Evolutionary conservation across 345 rosid species (phyloP), one percentile per base, ranked within the genome.

Genomic region (Boechera retrofracta): DNA sequence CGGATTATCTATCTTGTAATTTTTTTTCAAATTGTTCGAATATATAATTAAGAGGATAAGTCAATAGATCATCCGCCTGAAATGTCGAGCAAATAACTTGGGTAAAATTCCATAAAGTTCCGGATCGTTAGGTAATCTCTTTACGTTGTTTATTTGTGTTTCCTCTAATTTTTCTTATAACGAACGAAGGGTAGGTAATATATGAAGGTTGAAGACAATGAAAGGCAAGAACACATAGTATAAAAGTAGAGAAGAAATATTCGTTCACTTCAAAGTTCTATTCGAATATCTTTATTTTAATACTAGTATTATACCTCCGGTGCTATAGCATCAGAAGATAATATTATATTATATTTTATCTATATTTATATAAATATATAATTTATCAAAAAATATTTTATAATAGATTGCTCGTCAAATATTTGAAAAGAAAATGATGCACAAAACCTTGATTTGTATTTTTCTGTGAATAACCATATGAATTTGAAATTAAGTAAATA

Each of bases 1-100:
- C 60, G 4, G 68, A 61, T 72, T 72, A 24, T 58, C 36, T 57
- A 9, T 16, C 0, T 9, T 32, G 8, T 31, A 12, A 1, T 39
- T 21, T 12, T 39, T 39, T 21, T 10, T 35, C 3, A 31, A 47
- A 18, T 12, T 51, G 56, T 47, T 47, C 28, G 56, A 60, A 36
- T 36, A 28, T 65, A 47, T 65, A 47, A 12, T 35, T 51, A 72
- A 26, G 39, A 36, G 41, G 18, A 61, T 60, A 61, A 49, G 5
- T 38, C 52, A 73, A 55, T 63, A 42, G 64, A 53, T 73, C 60
- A 63, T 31, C 45, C 7, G 70, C 70, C 77, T 39, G 26, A 54
- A 29, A 1, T 54, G 15, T 64, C 55, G 77, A 44, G 55, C 6
- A 24, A 39, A 62, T 73, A 29, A 73, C 45, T 49, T 32, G 35